Conservation (phyloP, 2,329 filamentous ascomycete genomes). For the Clonostachys solani region DNA sequence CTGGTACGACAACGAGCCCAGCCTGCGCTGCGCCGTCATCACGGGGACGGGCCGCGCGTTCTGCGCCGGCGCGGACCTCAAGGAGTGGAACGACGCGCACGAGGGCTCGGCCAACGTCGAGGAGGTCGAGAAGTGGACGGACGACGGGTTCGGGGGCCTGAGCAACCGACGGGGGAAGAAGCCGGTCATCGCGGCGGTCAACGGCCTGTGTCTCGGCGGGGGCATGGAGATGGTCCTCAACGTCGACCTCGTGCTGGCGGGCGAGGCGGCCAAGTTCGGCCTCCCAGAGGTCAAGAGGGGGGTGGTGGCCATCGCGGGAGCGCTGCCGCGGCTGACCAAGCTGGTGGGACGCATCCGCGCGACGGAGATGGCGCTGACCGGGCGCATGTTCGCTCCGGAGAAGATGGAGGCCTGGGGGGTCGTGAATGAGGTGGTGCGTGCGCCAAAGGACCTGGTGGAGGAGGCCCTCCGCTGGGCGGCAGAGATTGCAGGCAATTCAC, state of each 20-base stretch:
- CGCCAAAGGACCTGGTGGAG: conserved; percentile 39
- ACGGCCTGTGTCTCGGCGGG: conserved; percentile 70
- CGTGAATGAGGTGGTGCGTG: conserved; percentile 59
- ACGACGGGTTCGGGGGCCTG: conserved; percentile 60
- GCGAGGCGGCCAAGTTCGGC: conserved; percentile 53
- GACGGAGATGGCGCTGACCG: conserved; percentile 66
- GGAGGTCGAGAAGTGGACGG: conserved; percentile 19
- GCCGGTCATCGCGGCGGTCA: conserved; percentile 72
- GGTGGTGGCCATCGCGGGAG: conserved; percentile 68
- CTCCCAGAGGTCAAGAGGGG: conserved; percentile 70
- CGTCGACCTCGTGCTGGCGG: conserved; percentile 67
- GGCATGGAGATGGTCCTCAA: conserved; percentile 75
- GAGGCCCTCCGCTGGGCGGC: conserved; percentile 59
- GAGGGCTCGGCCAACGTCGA: conserved; percentile 7
- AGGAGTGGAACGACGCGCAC: conserved; percentile 53
- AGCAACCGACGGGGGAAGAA: conserved; percentile 66
- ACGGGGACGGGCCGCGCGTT: conserved; percentile 62
- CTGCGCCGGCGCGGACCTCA: conserved; percentile 65
- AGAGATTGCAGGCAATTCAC: conserved; percentile 62
- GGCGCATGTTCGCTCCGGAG: conserved; percentile 51
- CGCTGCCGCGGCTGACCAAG: conserved; percentile 60
- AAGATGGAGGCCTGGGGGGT: conserved; percentile 64
- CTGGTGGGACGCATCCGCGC: conserved; percentile 66
- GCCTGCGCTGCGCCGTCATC: conserved; percentile 57
- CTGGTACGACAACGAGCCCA: conserved; percentile 61